Evolutionary conservation across 495 filamentous ascomycete genomes (phyloP), one percentile per base, ranked within the genome.

Genomic region (Cladorrhinum samala): DNA sequence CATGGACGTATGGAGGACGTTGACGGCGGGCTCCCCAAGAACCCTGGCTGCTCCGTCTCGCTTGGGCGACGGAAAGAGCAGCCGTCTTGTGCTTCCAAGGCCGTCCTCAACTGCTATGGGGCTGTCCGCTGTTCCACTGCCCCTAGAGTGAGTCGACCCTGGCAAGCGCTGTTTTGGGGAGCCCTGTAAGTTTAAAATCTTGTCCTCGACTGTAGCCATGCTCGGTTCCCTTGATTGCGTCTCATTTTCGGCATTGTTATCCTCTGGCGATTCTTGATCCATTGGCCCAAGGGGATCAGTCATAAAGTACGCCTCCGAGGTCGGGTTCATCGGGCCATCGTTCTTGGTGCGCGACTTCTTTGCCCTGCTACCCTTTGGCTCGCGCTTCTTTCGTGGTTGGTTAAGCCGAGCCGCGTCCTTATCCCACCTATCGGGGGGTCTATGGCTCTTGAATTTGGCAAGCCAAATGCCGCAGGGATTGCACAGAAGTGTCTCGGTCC

Each of bases 381-480:
- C 59, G 18, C 68, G 70, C 68, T 77, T 80, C 55, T 70, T 74
- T 9, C 73, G 67, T 20, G 71, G 69, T 48, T 77, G 70, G 24
- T 70, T 72, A 8, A 77, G 71, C 9, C 74, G 72, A 38, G 75
- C 69, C 20, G 73, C 72, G 23, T 83, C 77, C 49, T 86, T 86
- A 54, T 84, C 84, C 92, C 92, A 98, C 53, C 84, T 82, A 41
- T 89, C 81, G 45, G 82, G 75, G 1, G 93, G 93, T 7, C 93
- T 81, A 77, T 95, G 95, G 24, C 66, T 75, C 62, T 87, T 90
- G 63, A 85, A 88, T 58, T 95, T 96, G 39, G 84, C 81, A 53
- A 96, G 80, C 91, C 90, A 98, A 27, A 98, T 78, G 13, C 93
- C 93, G 61, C 93, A 98, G 59, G 93, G 91, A 70, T 98, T 98